Base-by-base conservation (phyloP, 169 alveolate species). In the Eimeria acervulina region DNA sequence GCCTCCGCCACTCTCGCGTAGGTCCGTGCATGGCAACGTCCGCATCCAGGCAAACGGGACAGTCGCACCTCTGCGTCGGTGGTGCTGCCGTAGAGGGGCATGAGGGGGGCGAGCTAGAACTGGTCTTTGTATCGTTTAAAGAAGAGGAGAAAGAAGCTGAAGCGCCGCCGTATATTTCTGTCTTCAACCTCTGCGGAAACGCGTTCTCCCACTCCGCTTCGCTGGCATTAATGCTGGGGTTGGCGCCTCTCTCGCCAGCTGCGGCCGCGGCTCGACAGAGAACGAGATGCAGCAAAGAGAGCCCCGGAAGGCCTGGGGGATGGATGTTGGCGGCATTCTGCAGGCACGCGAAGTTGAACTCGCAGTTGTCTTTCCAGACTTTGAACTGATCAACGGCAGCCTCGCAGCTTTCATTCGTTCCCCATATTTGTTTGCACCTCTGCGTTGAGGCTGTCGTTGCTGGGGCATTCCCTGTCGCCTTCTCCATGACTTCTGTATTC, bases 351-450 rank as follows among this genome's bases (percentile, higher is more conserved):
- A 85, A 38, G 28, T 85, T 85, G 55, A 85, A 85, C 19, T 85
- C 93, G 33, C 81, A 80, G 66, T 85, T 85, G 44, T 61, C 93
- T 42, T 85, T 85, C 93, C 93, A 85, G 81, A 85, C 80, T 12
- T 23, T 23, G 80, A 85, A 85, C 59, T 19, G 21, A 23, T 61
- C 81, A 6, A 85, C 28, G 61, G 80, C 93, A 40, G 81, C 70
- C 10, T 61, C 80, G 36, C 63, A 36, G 93, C 61, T 61, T 51
- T 36, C 33, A 23, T 40, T 59, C n/a, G 59, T 47, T 85, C 26
- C 40, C 93, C 80, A 61, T 26, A 55, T 40, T 10, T 47, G 55
- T 33, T 68, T 15, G 70, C 59, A 44, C 66, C 44, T n/a, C 26
- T 21, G 76, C 76, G 80, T 68, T n/a, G 80, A 15, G 42, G 47